These are phyloP conservation scores for Mycena capillaripes DNA, from an alignment of 768 basidiomycete species.

Conservation along the genomic window DNA sequence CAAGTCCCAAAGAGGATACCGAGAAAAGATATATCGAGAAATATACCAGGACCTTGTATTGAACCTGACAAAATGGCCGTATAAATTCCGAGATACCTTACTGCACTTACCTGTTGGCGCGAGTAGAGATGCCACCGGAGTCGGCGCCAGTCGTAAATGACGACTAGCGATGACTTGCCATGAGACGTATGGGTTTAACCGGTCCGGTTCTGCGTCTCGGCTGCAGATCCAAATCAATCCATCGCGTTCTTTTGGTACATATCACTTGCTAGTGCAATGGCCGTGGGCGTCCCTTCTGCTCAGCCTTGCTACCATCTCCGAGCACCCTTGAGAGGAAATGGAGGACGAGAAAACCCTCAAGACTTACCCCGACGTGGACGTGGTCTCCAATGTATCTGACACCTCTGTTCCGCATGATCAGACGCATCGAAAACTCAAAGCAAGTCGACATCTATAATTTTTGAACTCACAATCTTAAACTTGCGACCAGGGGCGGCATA, in stretches of 20 bases:
- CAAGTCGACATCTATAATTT: conserved; percentile 21
- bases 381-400: conserved; percentile 24
- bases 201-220: too few species aligned
- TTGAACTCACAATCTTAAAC: not conserved
- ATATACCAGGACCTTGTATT: too few species aligned
- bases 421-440: conserved; percentile 57
- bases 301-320: not conserved
- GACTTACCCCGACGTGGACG: conserved; percentile 17
- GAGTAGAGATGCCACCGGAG: too few species aligned
- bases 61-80: too few species aligned
- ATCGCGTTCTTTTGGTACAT: not conserved
- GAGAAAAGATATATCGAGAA: too few species aligned
- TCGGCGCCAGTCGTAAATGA: too few species aligned
- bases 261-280: conserved; percentile 8
- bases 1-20: too few species aligned
- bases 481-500: conserved; percentile 58
- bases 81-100: too few species aligned
- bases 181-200: too few species aligned
- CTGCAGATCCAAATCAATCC: not conserved
- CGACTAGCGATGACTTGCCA: too few species aligned
- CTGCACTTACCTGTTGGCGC: too few species aligned
- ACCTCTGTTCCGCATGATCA: conserved; percentile 42
- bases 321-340: not conserved
- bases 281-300: not conserved
- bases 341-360: conserved; percentile 23